Evolutionary conservation across 2,329 filamentous ascomycete species (phyloP).

Genomic region (Botrytis elliptica): DNA sequence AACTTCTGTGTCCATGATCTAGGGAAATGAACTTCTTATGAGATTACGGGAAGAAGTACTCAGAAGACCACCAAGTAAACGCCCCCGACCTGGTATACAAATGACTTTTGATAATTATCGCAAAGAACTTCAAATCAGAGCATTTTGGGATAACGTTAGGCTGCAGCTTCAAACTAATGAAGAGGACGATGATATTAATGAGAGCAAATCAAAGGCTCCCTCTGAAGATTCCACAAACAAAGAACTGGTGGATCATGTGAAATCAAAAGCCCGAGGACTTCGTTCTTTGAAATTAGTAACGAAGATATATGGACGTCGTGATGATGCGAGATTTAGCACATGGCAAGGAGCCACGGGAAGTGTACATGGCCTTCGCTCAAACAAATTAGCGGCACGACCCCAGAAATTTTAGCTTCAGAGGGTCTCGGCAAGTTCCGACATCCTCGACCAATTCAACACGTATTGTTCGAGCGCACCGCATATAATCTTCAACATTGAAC

Average conservation of each 20-base stretch:
- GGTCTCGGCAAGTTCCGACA: conserved; percentile 7
- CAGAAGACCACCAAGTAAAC: neutral
- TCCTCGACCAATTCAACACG: conserved; percentile 25
- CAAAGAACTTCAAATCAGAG: conserved; percentile 24
- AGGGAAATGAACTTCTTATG: conserved; percentile 18
- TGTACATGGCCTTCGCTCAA: neutral
- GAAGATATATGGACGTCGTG: conserved; percentile 9
- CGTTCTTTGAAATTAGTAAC: neutral
- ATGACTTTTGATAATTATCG: conserved; percentile 12
- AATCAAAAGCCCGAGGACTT: neutral
- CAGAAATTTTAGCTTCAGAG: conserved; percentile 13
- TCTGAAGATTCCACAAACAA: neutral
- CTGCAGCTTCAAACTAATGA: conserved; percentile 21
- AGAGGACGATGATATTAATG: neutral
- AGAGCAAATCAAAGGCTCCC: neutral
- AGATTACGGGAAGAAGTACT: conserved; percentile 26
- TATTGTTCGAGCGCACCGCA: conserved; percentile 23
- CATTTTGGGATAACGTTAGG: conserved; percentile 31
- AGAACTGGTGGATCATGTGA: neutral
- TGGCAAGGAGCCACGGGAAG: neutral
- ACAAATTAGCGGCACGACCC: neutral
- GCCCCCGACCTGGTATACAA: neutral
- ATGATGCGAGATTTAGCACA: neutral
- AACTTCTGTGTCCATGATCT: neutral
- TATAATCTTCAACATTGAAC: conserved; percentile 10